phyloP scores from a whole-genome alignment of 2,329 filamentous ascomycete genomes.

The Cryoendolithus antarcticus region DNA sequence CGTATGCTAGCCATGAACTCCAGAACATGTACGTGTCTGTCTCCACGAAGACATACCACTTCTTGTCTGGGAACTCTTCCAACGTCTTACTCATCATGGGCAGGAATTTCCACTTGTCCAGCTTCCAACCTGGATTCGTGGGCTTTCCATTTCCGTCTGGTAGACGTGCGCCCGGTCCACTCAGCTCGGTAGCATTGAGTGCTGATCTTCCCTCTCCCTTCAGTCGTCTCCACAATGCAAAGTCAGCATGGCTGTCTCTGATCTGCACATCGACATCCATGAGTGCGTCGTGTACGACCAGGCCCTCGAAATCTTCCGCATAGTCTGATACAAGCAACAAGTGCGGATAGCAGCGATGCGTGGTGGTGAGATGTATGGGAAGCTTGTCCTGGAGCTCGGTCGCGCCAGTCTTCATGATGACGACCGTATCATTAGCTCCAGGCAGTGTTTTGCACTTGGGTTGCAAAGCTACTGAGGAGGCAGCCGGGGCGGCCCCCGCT shows the following conservation, averaged over 20 bases:
- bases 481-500: too few species aligned
- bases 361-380: slow-evolving; percentile 23
- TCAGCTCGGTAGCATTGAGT: slow-evolving; percentile 6
- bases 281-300: slow-evolving; percentile 22
- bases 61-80: slow-evolving; percentile 31
- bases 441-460: slow-evolving; percentile 5
- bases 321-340: slow-evolving; percentile 28
- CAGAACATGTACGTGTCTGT: slow-evolving; percentile 45
- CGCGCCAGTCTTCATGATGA: slow-evolving; percentile 33
- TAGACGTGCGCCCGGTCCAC: slow-evolving; percentile 3
- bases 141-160: slow-evolving; percentile 13
- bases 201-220: slow-evolving; percentile 8
- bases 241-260: slow-evolving; percentile 12
- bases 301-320: slow-evolving; percentile 22
- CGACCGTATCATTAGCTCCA: slow-evolving; percentile 37
- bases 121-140: slow-evolving; percentile 22
- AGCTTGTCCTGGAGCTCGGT: slow-evolving; percentile 20
- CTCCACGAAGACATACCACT: slow-evolving; percentile 49
- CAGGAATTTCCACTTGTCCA: slow-evolving; percentile 42
- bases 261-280: slow-evolving; percentile 9
- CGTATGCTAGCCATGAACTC: slow-evolving; percentile 32
- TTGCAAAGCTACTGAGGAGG: neutral
- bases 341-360: slow-evolving; percentile 21
- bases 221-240: slow-evolving; percentile 17
- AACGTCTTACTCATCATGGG: slow-evolving; percentile 32